phyloP scores from a whole-genome alignment of 1,139 yeast species.

The Blastobotrys indianensis region DNA sequence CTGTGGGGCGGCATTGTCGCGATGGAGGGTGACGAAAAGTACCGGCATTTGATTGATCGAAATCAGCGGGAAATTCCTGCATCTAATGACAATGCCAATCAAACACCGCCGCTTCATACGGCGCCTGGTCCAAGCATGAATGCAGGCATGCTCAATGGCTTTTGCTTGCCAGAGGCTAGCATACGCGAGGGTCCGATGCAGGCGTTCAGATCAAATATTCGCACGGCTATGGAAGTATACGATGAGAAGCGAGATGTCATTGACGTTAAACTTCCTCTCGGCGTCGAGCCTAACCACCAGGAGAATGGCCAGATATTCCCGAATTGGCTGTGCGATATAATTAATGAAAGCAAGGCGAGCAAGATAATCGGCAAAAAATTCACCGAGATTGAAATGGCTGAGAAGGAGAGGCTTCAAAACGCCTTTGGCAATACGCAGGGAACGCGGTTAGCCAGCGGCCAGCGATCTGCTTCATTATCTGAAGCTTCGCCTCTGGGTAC shows the following conservation, averaged over 20 bases:
- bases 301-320: constrained; percentile 26
- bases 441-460: background rate
- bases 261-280: constrained; percentile 19
- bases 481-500: background rate
- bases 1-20: constrained; percentile 34
- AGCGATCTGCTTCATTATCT: background rate
- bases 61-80: constrained; percentile 1
- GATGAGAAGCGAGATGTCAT: constrained; percentile 19
- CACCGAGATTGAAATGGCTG: constrained; percentile 35
- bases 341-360: constrained; percentile 28
- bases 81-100: background rate
- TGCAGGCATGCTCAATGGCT: constrained; percentile 22
- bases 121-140: background rate
- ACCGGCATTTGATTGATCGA: constrained; percentile 25
- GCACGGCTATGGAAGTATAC: constrained; percentile 18
- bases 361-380: constrained; percentile 35
- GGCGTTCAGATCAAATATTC: constrained; percentile 25
- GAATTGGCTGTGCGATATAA: constrained; percentile 32
- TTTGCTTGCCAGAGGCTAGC: constrained; percentile 23
- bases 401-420: constrained; percentile 32
- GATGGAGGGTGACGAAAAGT: constrained; percentile 31
- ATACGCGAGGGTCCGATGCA: constrained; percentile 24
- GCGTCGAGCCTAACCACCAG: constrained; percentile 3
- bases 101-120: constrained; percentile 1
- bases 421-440: constrained; percentile 20